These are phyloP conservation scores for Lactarius quietus DNA, from an alignment of 768 basidiomycete genomes.

Conservation along the genomic window DNA sequence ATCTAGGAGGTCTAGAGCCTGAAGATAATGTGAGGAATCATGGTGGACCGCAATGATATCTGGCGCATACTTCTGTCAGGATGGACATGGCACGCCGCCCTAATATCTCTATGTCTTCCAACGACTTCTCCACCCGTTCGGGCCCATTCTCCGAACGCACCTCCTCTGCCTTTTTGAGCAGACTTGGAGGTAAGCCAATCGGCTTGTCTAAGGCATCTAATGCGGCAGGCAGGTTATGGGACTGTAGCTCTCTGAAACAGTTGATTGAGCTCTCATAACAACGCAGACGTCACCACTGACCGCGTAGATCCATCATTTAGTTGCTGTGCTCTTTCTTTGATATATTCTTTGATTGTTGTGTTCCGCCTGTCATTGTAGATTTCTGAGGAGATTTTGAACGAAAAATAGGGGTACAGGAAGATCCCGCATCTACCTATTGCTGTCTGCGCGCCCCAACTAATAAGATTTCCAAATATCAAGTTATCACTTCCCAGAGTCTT, in stretches of 20 bases:
- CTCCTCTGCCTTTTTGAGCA: slow-evolving; percentile 82
- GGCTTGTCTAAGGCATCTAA: slow-evolving; percentile 86
- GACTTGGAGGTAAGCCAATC: slow-evolving; percentile 82
- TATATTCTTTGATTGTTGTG: slow-evolving; percentile 63
- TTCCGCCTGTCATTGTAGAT: slow-evolving; percentile 84
- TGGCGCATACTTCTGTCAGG: slow-evolving; percentile 63
- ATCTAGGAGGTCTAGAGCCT: slow-evolving; percentile 92
- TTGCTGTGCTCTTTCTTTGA: slow-evolving; percentile 56
- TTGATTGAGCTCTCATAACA: neutral
- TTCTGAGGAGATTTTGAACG: slow-evolving; percentile 39
- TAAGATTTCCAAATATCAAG: slow-evolving; percentile 68
- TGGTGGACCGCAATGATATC: neutral
- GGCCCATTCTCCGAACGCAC: slow-evolving; percentile 77
- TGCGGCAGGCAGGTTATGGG: slow-evolving; percentile 76
- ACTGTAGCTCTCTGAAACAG: slow-evolving; percentile 53
- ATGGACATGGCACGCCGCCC: slow-evolving; percentile 56
- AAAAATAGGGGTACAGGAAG: neutral
- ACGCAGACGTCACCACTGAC: slow-evolving; percentile 35
- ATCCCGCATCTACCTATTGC: slow-evolving; percentile 68
- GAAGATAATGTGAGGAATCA: slow-evolving; percentile 7
- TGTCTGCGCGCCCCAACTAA: slow-evolving; percentile 83
- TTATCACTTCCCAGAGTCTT: slow-evolving; percentile 49
- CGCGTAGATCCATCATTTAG: slow-evolving; percentile 57
- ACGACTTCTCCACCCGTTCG: slow-evolving; percentile 59
- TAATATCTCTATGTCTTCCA: slow-evolving; percentile 70